A percentile compares a stretch with the other conserved stretches of the same genome.
These are phyloP conservation scores for Monilinia fructigena DNA, from an alignment of 2,329 filamentous ascomycete genomes.

Conservation along the genomic window DNA sequence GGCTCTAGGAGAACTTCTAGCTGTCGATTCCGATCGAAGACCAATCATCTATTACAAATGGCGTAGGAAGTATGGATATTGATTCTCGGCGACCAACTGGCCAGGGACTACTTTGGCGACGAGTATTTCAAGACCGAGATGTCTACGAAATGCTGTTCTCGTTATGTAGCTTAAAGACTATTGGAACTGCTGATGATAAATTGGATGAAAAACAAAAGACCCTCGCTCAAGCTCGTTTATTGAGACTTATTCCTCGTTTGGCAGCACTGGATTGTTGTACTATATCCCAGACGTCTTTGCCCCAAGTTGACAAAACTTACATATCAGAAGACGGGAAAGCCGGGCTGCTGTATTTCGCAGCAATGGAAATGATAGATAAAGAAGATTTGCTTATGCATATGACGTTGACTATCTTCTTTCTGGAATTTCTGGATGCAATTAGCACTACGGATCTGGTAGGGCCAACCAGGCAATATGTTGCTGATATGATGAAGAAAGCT, in stretches of 20 bases:
- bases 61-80: constrained; percentile 42
- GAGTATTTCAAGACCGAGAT: constrained; percentile 49
- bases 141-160: constrained; percentile 49
- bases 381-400: constrained; percentile 41
- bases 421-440: constrained; percentile 38
- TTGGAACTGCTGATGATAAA: constrained; percentile 28
- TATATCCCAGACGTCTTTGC: constrained; percentile 34
- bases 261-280: constrained; percentile 36
- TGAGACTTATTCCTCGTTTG: constrained; percentile 39
- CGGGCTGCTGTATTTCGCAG: constrained; percentile 39
- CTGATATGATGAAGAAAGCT: constrained; percentile 33
- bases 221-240: constrained; percentile 39
- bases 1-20: constrained; percentile 54
- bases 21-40: constrained; percentile 52
- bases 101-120: constrained; percentile 54
- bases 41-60: constrained; percentile 33
- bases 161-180: constrained; percentile 39
- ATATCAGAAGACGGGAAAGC: constrained; percentile 25
- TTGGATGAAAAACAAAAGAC: constrained; percentile 40
- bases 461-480: constrained; percentile 35
- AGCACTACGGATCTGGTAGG: constrained; percentile 35
- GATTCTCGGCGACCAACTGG: constrained; percentile 46
- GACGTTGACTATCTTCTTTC: constrained; percentile 39
- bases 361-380: constrained; percentile 39
- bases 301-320: constrained; percentile 35